Evolutionary conservation across 345 rosid genomes (phyloP), one percentile per base, ranked within the genome.

Genomic region (Aquilaria yunnanensis): DNA sequence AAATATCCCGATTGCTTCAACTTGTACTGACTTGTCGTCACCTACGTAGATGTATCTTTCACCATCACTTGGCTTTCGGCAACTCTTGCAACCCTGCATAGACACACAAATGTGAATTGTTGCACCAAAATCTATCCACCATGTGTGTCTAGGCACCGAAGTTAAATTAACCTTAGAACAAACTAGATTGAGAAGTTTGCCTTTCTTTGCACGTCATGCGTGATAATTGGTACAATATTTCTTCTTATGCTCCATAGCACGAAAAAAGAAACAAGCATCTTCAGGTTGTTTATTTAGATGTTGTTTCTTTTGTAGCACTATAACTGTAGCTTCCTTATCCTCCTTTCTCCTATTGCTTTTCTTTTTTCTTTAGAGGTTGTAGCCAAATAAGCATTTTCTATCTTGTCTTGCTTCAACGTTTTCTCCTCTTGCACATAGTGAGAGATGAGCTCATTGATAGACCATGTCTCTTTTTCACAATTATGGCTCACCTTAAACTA

Each of bases 111-210:
- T 23, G 23, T 23, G 23, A 23, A 23, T 23, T 23, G 23, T 23
- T 23, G 23, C 23, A 23, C 23, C 23, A 23, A 23, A 23, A 23
- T 23, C 23, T 23, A 23, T 23, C 23, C 23, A 23, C 23, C 23
- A 23, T 23, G 68, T 63, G 67, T 63, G 9, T 54, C 49, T n/a
- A 13, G 67, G 59, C 54, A 63, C 12, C 13, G 9, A 63, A 63
- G 33, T 32, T 12, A 65, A 65, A 55, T 52, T 56, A 49, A 49
- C 14, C 52, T n/a, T 10, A 49, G 4, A 11, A 49, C 12, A 49
- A 11, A 49, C 52, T 3, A 49, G 12, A 11, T n/a, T 49, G 12
- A 49, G 52, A 49, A 49, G 9, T 49, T 6, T 49, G 2, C 12
- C 14, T 49, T 49, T 49, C 14, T 11, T 49, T 3, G 4, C 52